Conservation (phyloP, 257 asterid genomes). For the Nyctanthes arbortristis region DNA sequence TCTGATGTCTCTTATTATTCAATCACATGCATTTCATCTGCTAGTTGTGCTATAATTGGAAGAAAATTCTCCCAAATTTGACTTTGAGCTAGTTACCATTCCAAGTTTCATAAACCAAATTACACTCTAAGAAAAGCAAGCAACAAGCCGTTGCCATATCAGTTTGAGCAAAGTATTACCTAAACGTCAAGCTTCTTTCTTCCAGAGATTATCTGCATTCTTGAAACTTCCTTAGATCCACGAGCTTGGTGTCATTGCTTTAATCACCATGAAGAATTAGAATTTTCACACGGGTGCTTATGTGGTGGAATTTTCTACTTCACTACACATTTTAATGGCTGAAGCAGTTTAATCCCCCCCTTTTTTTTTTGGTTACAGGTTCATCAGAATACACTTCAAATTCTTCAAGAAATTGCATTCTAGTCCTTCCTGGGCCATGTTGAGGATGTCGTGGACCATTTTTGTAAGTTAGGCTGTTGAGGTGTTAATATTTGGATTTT, state of each 20-base stretch:
- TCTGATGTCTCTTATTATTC: not conserved
- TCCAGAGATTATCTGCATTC: not conserved
- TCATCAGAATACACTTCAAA: slow-evolving; percentile 92
- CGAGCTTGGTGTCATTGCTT: slow-evolving; percentile 8
- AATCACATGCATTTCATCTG: slow-evolving; percentile 5
- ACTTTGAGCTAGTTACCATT: not conserved
- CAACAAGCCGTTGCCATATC: not conserved
- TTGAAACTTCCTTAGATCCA: not conserved
- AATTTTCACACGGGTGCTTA: not conserved
- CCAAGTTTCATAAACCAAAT: not conserved
- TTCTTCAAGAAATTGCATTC: slow-evolving; percentile 94
- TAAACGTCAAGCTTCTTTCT: not conserved
- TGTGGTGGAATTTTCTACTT: not conserved
- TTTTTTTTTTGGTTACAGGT: slow-evolving; percentile 56
- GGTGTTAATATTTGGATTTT: slow-evolving; percentile 1
- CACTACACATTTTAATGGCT: not conserved
- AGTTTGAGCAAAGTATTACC: not conserved
- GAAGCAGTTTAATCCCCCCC: slow-evolving; percentile 25
- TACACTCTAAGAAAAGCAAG: not conserved
- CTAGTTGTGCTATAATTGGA: not conserved
- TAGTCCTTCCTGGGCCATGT: slow-evolving; percentile 30
- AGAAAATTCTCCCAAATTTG: not conserved
- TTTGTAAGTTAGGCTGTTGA: slow-evolving; percentile 28
- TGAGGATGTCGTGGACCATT: slow-evolving; percentile 7
- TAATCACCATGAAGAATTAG: slow-evolving; percentile 1